Percentiles rank a stretch among this genome's conserved stretches.
Conservation (phyloP, 306 rosid species). For the Sphenostylis stenocarpa region DNA sequence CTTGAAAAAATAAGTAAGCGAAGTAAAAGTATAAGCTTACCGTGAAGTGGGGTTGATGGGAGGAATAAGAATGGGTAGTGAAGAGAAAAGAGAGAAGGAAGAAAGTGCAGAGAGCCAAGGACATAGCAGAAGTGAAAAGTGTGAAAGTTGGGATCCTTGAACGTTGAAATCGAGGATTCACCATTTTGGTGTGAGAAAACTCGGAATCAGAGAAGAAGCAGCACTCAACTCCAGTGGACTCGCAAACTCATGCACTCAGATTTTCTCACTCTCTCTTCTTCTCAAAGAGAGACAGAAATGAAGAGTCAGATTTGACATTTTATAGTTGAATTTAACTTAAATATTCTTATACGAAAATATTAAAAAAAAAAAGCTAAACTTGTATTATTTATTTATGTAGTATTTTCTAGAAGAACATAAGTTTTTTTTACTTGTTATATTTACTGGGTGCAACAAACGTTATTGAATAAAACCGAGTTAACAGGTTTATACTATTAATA, state of each 20-base stretch:
- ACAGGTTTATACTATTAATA: no score
- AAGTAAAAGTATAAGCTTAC: constrained; percentile 42
- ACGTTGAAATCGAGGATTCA: constrained; percentile 31
- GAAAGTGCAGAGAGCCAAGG: constrained; percentile 44
- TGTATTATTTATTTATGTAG: not conserved
- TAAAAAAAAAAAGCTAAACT: not conserved
- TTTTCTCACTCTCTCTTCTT: constrained; percentile 10
- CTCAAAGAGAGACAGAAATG: not conserved
- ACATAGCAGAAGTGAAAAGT: constrained; percentile 41
- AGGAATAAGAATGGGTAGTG: constrained; percentile 47
- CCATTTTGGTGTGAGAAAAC: constrained; percentile 29
- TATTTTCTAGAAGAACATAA: not conserved
- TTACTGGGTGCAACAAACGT: no score
- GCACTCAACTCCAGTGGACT: not conserved
- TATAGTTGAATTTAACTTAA: not conserved
- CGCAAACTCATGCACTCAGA: not conserved
- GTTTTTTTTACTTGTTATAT: not conserved
- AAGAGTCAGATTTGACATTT: not conserved
- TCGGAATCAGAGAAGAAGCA: constrained; percentile 26
- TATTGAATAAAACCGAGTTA: no score
- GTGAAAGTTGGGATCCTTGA: constrained; percentile 45
- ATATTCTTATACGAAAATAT: not conserved
- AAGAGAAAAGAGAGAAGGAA: constrained; percentile 55
- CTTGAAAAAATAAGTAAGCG: not conserved
- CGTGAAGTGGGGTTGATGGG: constrained; percentile 35